phyloP scores from a whole-genome alignment of 2,329 filamentous ascomycete species.

The Aspergillus sp. region DNA sequence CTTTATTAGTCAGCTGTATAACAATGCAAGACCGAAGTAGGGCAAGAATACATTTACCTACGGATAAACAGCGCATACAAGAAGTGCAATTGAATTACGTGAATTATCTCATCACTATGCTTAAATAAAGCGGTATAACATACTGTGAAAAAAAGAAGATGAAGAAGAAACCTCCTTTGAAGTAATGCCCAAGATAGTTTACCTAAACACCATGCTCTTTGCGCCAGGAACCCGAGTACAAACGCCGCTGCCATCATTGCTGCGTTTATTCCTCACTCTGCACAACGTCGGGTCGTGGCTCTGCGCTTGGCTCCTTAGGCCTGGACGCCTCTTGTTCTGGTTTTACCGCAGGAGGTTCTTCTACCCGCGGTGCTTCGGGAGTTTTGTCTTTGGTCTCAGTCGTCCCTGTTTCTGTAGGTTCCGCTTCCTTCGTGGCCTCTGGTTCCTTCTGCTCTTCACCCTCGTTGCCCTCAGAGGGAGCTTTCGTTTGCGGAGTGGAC shows the following conservation, averaged over 20 bases:
- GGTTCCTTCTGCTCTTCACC: slow-evolving; percentile 13
- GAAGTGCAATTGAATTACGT: not conserved
- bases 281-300: slow-evolving; percentile 29
- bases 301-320: slow-evolving; percentile 21
- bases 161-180: slow-evolving; percentile 3
- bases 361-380: slow-evolving; percentile 14
- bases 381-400: slow-evolving; percentile 16
- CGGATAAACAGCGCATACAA: not conserved
- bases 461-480: slow-evolving; percentile 24
- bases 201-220: slow-evolving; percentile 39
- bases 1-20: slow-evolving; percentile 10
- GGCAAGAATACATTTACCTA: not conserved
- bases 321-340: slow-evolving; percentile 14
- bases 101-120: slow-evolving; percentile 1
- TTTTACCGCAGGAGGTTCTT: slow-evolving; percentile 13
- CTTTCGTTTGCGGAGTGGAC: slow-evolving; percentile 17
- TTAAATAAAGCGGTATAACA: not conserved
- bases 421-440: slow-evolving; percentile 16
- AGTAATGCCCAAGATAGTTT: slow-evolving; percentile 6
- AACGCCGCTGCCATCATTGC: slow-evolving; percentile 21
- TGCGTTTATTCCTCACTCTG: slow-evolving; percentile 30
- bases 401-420: slow-evolving; percentile 11
- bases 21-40: not conserved
- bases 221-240: slow-evolving; percentile 31
- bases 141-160: not conserved